phyloP scores from a whole-genome alignment of 768 basidiomycete genomes.

The Lactarius sanguifluus region DNA sequence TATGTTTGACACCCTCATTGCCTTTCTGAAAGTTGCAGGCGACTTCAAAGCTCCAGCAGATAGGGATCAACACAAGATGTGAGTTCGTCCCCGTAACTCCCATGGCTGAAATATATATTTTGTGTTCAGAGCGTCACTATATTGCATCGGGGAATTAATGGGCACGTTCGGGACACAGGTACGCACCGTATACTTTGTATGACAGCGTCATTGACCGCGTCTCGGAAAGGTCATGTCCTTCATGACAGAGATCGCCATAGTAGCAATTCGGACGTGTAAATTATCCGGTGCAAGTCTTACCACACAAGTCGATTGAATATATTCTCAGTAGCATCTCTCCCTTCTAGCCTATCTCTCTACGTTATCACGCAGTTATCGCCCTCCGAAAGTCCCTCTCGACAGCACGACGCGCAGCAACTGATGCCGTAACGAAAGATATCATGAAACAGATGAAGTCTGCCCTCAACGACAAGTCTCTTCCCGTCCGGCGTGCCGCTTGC shows the following conservation, averaged over 20 bases:
- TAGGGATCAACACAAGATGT: constrained; percentile 64
- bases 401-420: constrained; percentile 82
- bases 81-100: constrained; percentile 34
- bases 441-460: constrained; percentile 77
- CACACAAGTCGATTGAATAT: background rate
- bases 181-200: constrained; percentile 33
- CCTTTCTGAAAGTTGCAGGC: constrained; percentile 68
- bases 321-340: constrained; percentile 17
- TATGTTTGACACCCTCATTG: constrained; percentile 83
- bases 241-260: constrained; percentile 76
- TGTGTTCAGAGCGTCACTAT: constrained; percentile 69
- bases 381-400: constrained; percentile 77
- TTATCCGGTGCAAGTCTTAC: constrained; percentile 62
- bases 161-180: constrained; percentile 80
- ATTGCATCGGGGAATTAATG: constrained; percentile 90
- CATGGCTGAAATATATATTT: background rate
- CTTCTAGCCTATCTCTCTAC: constrained; percentile 70
- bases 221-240: constrained; percentile 87
- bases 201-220: constrained; percentile 2
- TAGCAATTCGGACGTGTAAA: constrained; percentile 65
- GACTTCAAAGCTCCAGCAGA: constrained; percentile 69
- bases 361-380: constrained; percentile 75
- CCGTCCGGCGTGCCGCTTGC: constrained; percentile 82
- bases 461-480: constrained; percentile 77
- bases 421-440: constrained; percentile 75